These are phyloP conservation scores for Rhododendron ovatum DNA, from an alignment of 148 eudicot genomes.

Conservation along the genomic window DNA sequence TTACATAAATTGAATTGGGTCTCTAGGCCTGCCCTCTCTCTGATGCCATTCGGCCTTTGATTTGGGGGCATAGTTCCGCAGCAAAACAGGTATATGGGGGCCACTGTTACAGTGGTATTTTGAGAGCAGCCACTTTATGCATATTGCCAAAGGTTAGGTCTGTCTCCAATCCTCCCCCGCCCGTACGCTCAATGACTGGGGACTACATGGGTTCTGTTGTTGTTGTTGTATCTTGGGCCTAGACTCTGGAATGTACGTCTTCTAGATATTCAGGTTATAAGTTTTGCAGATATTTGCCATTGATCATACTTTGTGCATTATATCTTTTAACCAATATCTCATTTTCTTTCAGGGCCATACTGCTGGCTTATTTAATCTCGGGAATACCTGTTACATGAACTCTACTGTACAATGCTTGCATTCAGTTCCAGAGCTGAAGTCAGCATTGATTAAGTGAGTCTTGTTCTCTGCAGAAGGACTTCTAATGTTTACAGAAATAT, in stretches of 20 bases:
- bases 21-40: too few relatives aligned
- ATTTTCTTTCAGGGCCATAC: conserved; percentile 70
- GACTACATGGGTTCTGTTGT: too few relatives aligned
- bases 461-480: not conserved
- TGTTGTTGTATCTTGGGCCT: not conserved
- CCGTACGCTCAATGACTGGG: too few relatives aligned
- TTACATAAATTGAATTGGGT: too few relatives aligned
- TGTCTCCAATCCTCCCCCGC: too few relatives aligned
- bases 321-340: not conserved
- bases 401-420: conserved; percentile 91
- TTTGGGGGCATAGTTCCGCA: too few relatives aligned
- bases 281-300: not conserved
- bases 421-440: conserved; percentile 95
- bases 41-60: too few relatives aligned
- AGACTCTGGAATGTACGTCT: not conserved
- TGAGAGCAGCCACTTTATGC: too few relatives aligned
- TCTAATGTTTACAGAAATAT: not conserved
- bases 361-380: conserved; percentile 85
- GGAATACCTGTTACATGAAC: conserved; percentile 98
- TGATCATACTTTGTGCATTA: not conserved
- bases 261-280: not conserved
- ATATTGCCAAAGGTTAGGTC: too few relatives aligned
- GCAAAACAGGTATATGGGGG: too few relatives aligned
- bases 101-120: too few relatives aligned
- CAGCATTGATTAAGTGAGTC: conserved; percentile 69